A percentile compares a stretch with the other conserved stretches of the same genome.
These are phyloP conservation scores for Sclerotinia borealis DNA, from an alignment of 2,329 filamentous ascomycete species.

Conservation along the genomic window DNA sequence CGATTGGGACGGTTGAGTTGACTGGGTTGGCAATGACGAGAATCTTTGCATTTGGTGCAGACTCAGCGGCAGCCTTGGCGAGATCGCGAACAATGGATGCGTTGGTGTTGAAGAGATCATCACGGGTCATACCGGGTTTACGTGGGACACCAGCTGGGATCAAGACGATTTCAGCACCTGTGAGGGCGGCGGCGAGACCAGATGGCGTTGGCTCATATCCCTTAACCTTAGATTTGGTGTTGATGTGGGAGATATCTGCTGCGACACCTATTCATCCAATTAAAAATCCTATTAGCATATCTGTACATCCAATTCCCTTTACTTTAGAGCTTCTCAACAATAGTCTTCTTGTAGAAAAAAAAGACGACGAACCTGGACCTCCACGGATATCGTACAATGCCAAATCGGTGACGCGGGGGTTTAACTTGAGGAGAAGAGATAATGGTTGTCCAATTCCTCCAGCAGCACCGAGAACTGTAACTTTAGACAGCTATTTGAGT, in stretches of 20 bases:
- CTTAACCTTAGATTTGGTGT: constrained; percentile 76
- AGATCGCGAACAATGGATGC: constrained; percentile 95
- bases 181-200: constrained; percentile 81
- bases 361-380: constrained; percentile 10
- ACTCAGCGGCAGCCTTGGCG: constrained; percentile 80
- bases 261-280: constrained; percentile 78
- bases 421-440: constrained; percentile 91
- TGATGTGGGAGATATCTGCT: constrained; percentile 95
- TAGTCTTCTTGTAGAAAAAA: not conserved
- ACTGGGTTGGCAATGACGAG: constrained; percentile 99
- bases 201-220: constrained; percentile 84
- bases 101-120: constrained; percentile 99
- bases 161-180: constrained; percentile 90
- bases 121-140: constrained; percentile 99
- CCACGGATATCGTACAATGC: constrained; percentile 84
- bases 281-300: not conserved
- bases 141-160: constrained; percentile 97
- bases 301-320: not conserved
- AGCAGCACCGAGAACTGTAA: constrained; percentile 91
- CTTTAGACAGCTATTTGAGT: constrained; percentile 78
- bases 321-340: not conserved
- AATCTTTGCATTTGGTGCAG: constrained; percentile 87
- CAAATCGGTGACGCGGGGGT: constrained; percentile 82
- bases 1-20: constrained; percentile 97
- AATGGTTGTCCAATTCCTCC: constrained; percentile 97